Evolutionary conservation across 208 protist genomes (phyloP).

Genomic region (Trypanosoma mega): DNA sequence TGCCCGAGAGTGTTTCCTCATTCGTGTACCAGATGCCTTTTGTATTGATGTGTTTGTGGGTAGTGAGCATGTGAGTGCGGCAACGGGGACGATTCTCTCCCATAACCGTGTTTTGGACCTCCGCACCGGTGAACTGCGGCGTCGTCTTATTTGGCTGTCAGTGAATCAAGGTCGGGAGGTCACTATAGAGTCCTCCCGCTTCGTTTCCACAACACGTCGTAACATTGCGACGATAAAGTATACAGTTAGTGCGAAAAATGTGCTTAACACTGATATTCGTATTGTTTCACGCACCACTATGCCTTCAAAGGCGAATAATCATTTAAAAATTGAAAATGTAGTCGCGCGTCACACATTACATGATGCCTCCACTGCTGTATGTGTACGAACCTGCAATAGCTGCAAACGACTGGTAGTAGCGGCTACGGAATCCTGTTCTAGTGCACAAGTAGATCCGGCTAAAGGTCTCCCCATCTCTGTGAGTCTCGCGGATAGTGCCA

Average conservation of each 20-base stretch:
- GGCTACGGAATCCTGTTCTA: conserved; percentile 52
- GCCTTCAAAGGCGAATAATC: conserved; percentile 20
- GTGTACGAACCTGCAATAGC: conserved; percentile 82
- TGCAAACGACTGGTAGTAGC: conserved; percentile 78
- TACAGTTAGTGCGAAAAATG: conserved; percentile 75
- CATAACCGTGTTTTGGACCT: conserved; percentile 71
- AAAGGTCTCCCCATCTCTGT: not conserved
- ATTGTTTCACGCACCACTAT: conserved; percentile 71
- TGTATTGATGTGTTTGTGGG: conserved; percentile 82
- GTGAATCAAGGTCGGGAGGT: conserved; percentile 61
- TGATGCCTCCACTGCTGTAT: conserved; percentile 64
- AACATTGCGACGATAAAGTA: conserved; percentile 72
- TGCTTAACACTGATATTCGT: conserved; percentile 82
- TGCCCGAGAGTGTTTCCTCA: conserved; percentile 58
- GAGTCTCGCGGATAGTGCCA: not conserved
- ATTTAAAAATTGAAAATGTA: conserved; percentile 70
- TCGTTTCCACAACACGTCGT: conserved; percentile 59
- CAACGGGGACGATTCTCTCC: conserved; percentile 50
- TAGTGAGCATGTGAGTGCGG: conserved; percentile 72
- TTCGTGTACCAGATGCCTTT: conserved; percentile 78
- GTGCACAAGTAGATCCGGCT: conserved; percentile 15
- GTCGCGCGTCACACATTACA: conserved; percentile 54
- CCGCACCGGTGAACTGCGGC: conserved; percentile 69
- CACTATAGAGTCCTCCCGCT: conserved; percentile 72
- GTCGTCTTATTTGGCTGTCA: conserved; percentile 77